phyloP scores from a whole-genome alignment of 2,329 filamentous ascomycete genomes.

The Sphaerulina populicola region DNA sequence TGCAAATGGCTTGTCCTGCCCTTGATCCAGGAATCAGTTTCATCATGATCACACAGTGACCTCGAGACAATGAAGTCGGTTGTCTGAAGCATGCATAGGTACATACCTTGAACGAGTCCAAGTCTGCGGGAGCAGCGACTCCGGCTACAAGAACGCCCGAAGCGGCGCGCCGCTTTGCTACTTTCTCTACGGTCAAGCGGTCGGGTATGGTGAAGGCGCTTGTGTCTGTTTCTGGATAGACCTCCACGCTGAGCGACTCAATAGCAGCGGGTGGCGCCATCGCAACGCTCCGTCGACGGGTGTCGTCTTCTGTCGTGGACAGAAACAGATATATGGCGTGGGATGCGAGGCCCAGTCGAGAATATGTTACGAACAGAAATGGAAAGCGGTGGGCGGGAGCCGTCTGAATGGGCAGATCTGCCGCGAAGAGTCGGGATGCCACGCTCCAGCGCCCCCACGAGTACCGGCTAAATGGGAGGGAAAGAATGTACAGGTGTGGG shows the following conservation, averaged over 20 bases:
- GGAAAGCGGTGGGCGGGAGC: conserved; percentile 9
- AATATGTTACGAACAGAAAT: conserved; percentile 7
- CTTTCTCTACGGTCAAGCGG: conserved; percentile 56
- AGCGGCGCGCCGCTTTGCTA: conserved; percentile 60
- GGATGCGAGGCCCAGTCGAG: conserved; percentile 7
- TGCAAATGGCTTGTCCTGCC: conserved; percentile 48
- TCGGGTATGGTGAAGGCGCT: conserved; percentile 40
- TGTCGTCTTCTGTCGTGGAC: background rate
- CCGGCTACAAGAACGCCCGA: conserved; percentile 65
- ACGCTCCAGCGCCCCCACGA: conserved; percentile 7
- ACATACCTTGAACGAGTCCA: conserved; percentile 58
- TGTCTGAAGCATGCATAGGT: background rate
- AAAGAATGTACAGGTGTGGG: conserved; percentile 2
- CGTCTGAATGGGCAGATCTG: conserved; percentile 11
- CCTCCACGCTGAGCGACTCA: conserved; percentile 30
- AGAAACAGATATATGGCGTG: conserved; percentile 4
- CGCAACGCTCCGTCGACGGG: conserved; percentile 2
- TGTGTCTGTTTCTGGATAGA: conserved; percentile 42
- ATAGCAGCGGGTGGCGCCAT: conserved; percentile 32
- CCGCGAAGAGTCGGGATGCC: conserved; percentile 4
- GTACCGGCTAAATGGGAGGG: conserved; percentile 2
- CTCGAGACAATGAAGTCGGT: background rate
- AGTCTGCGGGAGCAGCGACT: conserved; percentile 66
- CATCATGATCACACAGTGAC: background rate
- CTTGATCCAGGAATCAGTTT: conserved; percentile 33